Evolutionary conservation across 208 protist genomes (phyloP).

Genomic region (Leishmania braziliensis): DNA sequence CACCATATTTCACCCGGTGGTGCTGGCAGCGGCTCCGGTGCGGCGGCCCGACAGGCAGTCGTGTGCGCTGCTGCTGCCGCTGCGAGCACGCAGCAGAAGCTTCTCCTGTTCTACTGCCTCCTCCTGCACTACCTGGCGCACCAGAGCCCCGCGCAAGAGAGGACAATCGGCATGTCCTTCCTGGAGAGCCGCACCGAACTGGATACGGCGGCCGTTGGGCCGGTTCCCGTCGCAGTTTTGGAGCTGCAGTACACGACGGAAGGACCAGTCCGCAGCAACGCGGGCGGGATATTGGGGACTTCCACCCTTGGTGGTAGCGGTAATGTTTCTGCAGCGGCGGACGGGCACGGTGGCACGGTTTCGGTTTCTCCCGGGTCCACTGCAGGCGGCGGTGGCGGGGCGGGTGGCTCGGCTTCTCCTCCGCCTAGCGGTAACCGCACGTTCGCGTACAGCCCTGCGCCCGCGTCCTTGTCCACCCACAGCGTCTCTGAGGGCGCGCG

Average conservation of each 20-base stretch:
- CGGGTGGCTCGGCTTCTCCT: not conserved
- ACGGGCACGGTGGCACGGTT: conserved; percentile 3
- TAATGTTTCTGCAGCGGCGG: not conserved
- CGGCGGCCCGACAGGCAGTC: conserved; percentile 1
- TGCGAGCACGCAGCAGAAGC: conserved; percentile 35
- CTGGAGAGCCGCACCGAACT: conserved; percentile 9
- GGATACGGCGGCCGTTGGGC: not conserved
- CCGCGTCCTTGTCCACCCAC: not conserved
- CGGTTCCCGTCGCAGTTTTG: conserved; percentile 51
- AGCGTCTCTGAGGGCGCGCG: not conserved
- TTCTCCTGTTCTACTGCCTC: conserved; percentile 55
- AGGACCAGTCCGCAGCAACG: conserved; percentile 26
- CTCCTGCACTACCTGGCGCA: conserved; percentile 37
- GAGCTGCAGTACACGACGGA: conserved; percentile 49
- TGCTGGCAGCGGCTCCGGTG: not conserved
- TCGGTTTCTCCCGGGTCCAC: conserved; percentile 1
- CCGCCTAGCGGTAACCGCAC: not conserved
- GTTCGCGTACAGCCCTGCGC: conserved; percentile 3
- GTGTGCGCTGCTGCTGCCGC: conserved; percentile 20
- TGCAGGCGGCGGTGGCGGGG: conserved; percentile 1
- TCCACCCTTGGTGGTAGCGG: conserved; percentile 4
- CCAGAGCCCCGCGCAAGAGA: not conserved
- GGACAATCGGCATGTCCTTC: not conserved
- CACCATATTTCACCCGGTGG: not conserved
- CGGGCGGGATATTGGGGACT: not conserved